Base-by-base conservation (phyloP, 371 early-diverging fungal species). In the Mortierella sp. region DNA sequence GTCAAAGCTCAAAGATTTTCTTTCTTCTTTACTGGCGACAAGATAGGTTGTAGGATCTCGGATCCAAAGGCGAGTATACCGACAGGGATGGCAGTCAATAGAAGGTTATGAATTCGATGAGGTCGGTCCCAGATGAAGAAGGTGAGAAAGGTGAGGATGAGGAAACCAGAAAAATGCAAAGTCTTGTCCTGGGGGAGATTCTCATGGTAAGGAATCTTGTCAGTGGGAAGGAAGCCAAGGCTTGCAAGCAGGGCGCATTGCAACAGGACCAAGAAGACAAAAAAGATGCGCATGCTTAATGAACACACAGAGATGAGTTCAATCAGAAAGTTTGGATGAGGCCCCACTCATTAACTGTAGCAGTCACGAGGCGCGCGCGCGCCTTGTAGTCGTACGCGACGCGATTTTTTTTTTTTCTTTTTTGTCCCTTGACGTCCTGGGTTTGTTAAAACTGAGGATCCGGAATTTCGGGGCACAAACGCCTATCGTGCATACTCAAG, bases 71-170 rank as follows among this genome's bases (percentile, higher is more conserved):
- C 70, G 12, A 79, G 64, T 3, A 39, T 52, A 3, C 79, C 71
- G 16, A 74, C 32, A 1, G 79, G 75, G 4, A 79, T 24, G 3
- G 62, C 71, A 6, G 79, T 79, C 55, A 79, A 32, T 11, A 74
- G n/a, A 39, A 79, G 30, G 55, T 74, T 79, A 22, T 74, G 62
- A 1, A 64, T 20, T 11, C 68, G 71, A 8, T 39, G 64, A 12
- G 74, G 75, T 24, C 51, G 74, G 61, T 70, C 65, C 79, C 79
- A 79, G 64, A 74, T 71, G 65, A 79, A 79, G 72, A 74, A 79
- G 28, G 72, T 71, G 16, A 74, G 68, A 51, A 79, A 74, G 30
- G 79, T 71, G 5, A 79, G 63, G 65, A 79, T 79, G 64, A 79
- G 54, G 58, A 79, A 79, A 24, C 79, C 79, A n/a, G 65, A 62